These are phyloP conservation scores for Erythrobasidium yunnanense DNA, from an alignment of 768 basidiomycete species.

Conservation along the genomic window DNA sequence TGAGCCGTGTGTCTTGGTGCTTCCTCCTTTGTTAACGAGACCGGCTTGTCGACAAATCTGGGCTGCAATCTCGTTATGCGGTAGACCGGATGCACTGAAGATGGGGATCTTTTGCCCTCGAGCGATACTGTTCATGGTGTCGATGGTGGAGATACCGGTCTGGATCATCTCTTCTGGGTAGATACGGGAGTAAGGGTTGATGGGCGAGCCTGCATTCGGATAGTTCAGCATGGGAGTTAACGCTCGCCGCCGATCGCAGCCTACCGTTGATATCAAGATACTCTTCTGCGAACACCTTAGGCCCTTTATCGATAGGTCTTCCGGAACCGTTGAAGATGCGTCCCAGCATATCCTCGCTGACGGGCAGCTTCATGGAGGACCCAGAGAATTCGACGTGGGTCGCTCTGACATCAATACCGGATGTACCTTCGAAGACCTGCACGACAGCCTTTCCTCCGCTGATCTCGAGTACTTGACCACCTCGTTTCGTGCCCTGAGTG, in stretches of 20 bases:
- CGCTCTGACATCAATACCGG: constrained; percentile 91
- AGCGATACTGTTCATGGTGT: constrained; percentile 96
- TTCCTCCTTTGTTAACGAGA: constrained; percentile 61
- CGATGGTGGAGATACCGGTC: constrained; percentile 97
- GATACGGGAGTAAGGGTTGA: constrained; percentile 94
- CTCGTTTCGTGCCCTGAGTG: constrained; percentile 69
- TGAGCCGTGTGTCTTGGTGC: constrained; percentile 64
- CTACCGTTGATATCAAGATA: constrained; percentile 96
- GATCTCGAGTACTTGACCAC: constrained; percentile 95
- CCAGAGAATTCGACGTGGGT: constrained; percentile 98
- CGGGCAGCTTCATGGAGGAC: constrained; percentile 95
- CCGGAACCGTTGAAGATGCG: constrained; percentile 99
- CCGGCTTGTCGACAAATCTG: constrained; percentile 99
- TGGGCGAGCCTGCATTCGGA: constrained; percentile 73
- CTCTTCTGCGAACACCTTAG: constrained; percentile 98
- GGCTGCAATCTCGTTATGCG: constrained; percentile 99
- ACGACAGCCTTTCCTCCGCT: constrained; percentile 98
- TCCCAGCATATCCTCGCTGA: constrained; percentile 97
- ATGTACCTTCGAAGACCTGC: constrained; percentile 96
- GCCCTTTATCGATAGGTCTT: constrained; percentile 94
- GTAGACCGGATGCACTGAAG: constrained; percentile 95
- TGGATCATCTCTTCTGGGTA: constrained; percentile 99
- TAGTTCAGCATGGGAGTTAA: background rate
- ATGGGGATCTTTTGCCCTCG: constrained; percentile 99
- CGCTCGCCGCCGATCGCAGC: constrained; percentile 33